Percentiles rank a stretch among this genome's conserved stretches.
phyloP scores from a whole-genome alignment of 148 eudicot species.

The Heliamphora exappendiculata region DNA sequence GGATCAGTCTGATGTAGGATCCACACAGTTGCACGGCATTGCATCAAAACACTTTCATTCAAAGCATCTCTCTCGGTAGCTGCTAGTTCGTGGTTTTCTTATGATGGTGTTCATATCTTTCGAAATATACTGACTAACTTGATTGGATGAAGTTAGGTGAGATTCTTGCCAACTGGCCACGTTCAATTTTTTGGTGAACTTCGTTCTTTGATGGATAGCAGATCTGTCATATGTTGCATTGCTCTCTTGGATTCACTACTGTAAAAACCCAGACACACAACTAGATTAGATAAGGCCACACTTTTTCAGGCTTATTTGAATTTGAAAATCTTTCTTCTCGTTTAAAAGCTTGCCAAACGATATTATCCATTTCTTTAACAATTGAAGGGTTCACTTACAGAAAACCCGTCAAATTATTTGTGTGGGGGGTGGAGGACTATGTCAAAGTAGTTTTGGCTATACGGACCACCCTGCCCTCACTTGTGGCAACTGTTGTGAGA shows the following conservation, averaged over 20 bases:
- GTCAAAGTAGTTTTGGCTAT: neutral
- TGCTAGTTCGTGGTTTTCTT: neutral
- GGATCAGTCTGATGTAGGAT: slow-evolving; percentile 13
- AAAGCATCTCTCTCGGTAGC: slow-evolving; percentile 2
- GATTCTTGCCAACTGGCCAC: neutral
- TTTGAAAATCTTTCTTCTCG: neutral
- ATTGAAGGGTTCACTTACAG: neutral
- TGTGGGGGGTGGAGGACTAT: no score
- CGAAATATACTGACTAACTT: neutral
- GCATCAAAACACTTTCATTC: neutral
- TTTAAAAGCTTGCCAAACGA: neutral
- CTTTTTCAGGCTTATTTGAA: neutral
- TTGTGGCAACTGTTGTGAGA: no score
- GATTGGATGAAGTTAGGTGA: slow-evolving; percentile 2
- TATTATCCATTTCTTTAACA: neutral
- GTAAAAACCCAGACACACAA: neutral
- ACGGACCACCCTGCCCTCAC: neutral
- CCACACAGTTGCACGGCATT: slow-evolving; percentile 2
- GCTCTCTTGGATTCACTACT: neutral
- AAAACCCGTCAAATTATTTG: neutral
- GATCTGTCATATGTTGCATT: neutral
- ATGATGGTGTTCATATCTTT: neutral
- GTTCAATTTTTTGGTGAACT: neutral
- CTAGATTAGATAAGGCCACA: neutral
- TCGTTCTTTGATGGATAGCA: neutral